Base-by-base conservation (phyloP, 1,284 basidiomycete genomes). In the Trichosporon inkin region DNA sequence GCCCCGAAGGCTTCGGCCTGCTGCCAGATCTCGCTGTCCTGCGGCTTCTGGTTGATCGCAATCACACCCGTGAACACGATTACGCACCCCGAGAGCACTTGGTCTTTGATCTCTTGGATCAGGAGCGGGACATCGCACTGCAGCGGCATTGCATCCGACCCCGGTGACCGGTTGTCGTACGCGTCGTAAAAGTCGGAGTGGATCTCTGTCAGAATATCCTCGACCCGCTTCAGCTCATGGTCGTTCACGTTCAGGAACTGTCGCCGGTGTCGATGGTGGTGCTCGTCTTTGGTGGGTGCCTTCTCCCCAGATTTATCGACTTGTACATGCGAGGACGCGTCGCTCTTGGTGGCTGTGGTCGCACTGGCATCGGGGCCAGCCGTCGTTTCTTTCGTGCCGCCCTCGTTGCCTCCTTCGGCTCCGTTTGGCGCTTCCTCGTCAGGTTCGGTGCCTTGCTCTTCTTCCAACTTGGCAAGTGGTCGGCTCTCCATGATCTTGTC, bases 31-130 rank as follows among this genome's bases (percentile, higher is more conserved):
- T 95, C 90, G 14, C 61, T 80, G 76, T 67, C 81, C 72, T 92
- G 87, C 28, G 90, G 88, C 62, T 81, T 80, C 8, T 85, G 85
- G 65, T 92, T 88, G 22, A 94, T 84, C 1, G 95, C 93, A 59
- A 98, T 93, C 47, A 99, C 86, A 56, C 91, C 90, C 0, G 94
- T 96, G 76, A 99, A 98, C 32, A 94, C 82, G 24, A 99, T 84
- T 68, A 88, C 84, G 47, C 88, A 84, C 22, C 88, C 90, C 24
- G 83, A 80, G 17, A 99, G 82, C 0, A 91, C 88, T 61, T 85
- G 82, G 20, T 81, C 74, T 63, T 96, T 90, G 74, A 94, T 83
- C 55, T 82, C 81, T 16, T 89, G 88, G 60, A 99, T 93, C n/a
- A 64, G 39, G 3, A 64, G 53, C 10, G 63, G 60, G 16, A 61